A percentile compares a stretch with the other conserved stretches of the same genome.
Evolutionary conservation across 2,329 filamentous ascomycete species (phyloP).

Genomic region (Curvularia hawaiiensis): DNA sequence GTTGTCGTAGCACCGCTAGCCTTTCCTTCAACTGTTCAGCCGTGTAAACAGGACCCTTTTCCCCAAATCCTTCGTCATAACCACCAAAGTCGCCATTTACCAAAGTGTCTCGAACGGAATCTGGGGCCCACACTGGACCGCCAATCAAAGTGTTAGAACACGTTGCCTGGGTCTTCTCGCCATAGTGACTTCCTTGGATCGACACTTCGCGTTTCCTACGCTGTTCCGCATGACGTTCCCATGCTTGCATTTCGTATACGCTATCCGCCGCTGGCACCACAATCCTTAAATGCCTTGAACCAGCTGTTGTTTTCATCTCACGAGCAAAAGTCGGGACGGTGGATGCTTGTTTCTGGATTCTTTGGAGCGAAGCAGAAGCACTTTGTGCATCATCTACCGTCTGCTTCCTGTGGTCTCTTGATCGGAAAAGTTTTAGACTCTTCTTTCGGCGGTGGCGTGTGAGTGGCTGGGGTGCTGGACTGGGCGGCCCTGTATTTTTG

Average conservation of each 20-base stretch:
- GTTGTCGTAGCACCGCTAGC: slow-evolving; percentile 28
- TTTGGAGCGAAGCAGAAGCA: not conserved
- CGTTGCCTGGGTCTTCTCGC: slow-evolving; percentile 6
- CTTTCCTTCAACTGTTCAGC: slow-evolving; percentile 26
- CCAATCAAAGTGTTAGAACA: slow-evolving; percentile 12
- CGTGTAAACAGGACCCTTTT: slow-evolving; percentile 16
- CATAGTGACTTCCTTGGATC: not conserved
- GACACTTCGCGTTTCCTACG: slow-evolving; percentile 29
- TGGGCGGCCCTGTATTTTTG: slow-evolving; percentile 37
- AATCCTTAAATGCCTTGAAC: slow-evolving; percentile 39
- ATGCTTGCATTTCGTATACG: slow-evolving; percentile 13
- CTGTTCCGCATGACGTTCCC: slow-evolving; percentile 20
- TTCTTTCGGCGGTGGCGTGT: slow-evolving; percentile 22
- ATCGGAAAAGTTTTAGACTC: slow-evolving; percentile 33
- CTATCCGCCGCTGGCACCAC: slow-evolving; percentile 27
- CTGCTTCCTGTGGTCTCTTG: slow-evolving; percentile 30
- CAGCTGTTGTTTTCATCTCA: slow-evolving; percentile 36
- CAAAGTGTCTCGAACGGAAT: slow-evolving; percentile 11
- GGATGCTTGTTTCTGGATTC: slow-evolving; percentile 18
- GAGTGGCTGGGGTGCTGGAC: slow-evolving; percentile 12
- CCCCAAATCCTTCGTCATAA: slow-evolving; percentile 17
- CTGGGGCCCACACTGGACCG: slow-evolving; percentile 23
- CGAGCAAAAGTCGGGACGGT: slow-evolving; percentile 32
- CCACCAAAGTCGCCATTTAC: slow-evolving; percentile 5
- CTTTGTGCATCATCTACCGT: slow-evolving; percentile 20